Evolutionary conservation across 177 flowering plant species (phyloP), one percentile per base, ranked within the genome.

Genomic region (Tripterygium wilfordii): DNA sequence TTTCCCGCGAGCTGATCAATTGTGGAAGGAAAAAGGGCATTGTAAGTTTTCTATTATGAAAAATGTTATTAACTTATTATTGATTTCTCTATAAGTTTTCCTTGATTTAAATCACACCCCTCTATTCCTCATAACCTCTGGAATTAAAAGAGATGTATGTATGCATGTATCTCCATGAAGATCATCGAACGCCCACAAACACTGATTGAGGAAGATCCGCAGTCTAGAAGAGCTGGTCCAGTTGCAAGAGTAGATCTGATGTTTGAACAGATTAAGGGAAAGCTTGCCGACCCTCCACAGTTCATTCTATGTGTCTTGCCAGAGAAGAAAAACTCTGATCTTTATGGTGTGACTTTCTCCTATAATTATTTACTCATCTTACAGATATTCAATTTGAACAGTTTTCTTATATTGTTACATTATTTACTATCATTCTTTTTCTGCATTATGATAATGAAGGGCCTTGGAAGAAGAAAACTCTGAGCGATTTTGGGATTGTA

Each of bases 401-500:
- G 27, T 27, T 43, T 42, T 10, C 32, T 33, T 10, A 14, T n/a
- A n/a, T n/a, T 31, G 38, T 24, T 18, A 21, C 41, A 0, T 49
- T 30, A 30, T 30, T 30, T 30, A 30, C 12, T 7, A 42, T 6
- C n/a, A 2, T 2, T 21, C 18, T 40, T 31, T 51, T 25, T 17
- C 17, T 29, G 2, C 39, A 36, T 38, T 48, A 53, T 32, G 22
- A 22, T 58, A 56, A 9, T 54, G 12, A 14, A 88, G 96, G 97
- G 6, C 97, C 97, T 31, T 88, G 97, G 97, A 88, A 88, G 75
- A 83, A 62, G 65, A 79, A 61, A 48, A 49, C 77, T 64, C 80
- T 88, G 13, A 40, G 65, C 63, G 78, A 75, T 24, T 32, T 63
- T 54, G 95, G 92, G 21, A 67, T 86, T 39, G 57, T 62, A 30